Evolutionary conservation across 345 rosid genomes (phyloP).

Genomic region (Dipteronia dyeriana): DNA sequence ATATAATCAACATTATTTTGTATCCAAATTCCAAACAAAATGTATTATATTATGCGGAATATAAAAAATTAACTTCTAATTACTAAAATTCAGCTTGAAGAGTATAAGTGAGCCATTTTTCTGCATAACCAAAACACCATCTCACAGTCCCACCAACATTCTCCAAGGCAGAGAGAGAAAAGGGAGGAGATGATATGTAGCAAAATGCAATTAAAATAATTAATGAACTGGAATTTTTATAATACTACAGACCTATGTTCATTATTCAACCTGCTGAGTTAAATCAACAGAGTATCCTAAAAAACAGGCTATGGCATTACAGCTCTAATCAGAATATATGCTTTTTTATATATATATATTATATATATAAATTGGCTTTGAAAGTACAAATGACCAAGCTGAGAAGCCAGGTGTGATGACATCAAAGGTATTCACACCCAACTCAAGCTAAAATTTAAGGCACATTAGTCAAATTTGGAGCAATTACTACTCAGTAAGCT

Average conservation of each 20-base stretch:
- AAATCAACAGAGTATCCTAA: not conserved
- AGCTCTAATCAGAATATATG: too few species aligned
- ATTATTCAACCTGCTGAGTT: not conserved
- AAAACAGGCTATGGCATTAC: too few species aligned
- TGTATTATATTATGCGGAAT: not conserved
- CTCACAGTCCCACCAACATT: not conserved
- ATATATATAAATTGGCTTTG: too few species aligned
- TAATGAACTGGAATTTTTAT: not conserved
- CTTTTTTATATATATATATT: too few species aligned
- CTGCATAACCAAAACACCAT: not conserved
- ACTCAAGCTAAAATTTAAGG: too few species aligned
- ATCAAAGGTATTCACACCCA: too few species aligned
- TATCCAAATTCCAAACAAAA: not conserved
- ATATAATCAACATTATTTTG: not conserved
- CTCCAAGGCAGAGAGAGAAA: not conserved
- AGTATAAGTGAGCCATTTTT: not conserved
- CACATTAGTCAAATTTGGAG: too few species aligned
- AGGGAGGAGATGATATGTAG: not conserved
- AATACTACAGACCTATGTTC: not conserved
- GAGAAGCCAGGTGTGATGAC: too few species aligned
- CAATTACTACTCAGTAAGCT: not conserved
- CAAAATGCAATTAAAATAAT: too few species aligned
- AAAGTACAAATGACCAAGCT: too few species aligned
- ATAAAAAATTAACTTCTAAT: not conserved
- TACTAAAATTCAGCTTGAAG: not conserved